A percentile compares a stretch with the other conserved stretches of the same genome.
Conservation (phyloP, 2,329 filamentous ascomycete genomes). For the Triangularia setosa region DNA sequence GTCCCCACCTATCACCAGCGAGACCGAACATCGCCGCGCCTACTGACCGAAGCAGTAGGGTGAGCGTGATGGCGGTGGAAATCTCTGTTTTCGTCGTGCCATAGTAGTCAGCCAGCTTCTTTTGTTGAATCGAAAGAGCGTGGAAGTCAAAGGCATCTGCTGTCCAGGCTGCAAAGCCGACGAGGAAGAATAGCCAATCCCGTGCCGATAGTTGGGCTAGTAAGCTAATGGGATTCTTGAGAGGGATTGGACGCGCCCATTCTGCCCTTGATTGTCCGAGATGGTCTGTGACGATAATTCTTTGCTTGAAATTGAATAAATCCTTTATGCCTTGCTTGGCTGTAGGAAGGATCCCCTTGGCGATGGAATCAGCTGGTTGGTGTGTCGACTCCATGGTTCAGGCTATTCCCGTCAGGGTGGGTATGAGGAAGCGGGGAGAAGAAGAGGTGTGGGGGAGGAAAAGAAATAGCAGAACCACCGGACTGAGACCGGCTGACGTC, state of each 20-base stretch:
- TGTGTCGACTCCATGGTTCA: conserved; percentile 28
- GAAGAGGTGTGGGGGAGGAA: background rate
- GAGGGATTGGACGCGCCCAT: conserved; percentile 63
- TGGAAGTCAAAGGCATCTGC: conserved; percentile 84
- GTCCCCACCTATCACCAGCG: conserved; percentile 72
- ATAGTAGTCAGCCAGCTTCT: conserved; percentile 58
- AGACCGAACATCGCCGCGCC: conserved; percentile 75
- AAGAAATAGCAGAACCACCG: background rate
- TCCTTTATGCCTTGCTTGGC: conserved; percentile 29
- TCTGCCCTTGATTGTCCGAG: conserved; percentile 62
- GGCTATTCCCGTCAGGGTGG: background rate
- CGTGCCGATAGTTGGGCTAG: conserved; percentile 58
- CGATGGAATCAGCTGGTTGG: conserved; percentile 62
- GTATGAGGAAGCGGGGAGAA: background rate
- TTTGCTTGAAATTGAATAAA: conserved; percentile 61
- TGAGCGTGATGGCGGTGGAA: conserved; percentile 71
- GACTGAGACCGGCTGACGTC: background rate
- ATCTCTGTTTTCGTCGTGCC: conserved; percentile 58
- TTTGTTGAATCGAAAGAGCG: conserved; percentile 72
- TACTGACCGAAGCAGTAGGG: conserved; percentile 68
- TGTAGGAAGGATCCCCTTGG: conserved; percentile 52
- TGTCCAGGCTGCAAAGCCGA: conserved; percentile 72
- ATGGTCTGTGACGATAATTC: conserved; percentile 62
- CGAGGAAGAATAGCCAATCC: conserved; percentile 73
- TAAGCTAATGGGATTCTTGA: conserved; percentile 68